Percentiles rank a stretch among this genome's conserved stretches.
phyloP scores from a whole-genome alignment of 2,329 filamentous ascomycete genomes.

The Exophiala aquamarina region DNA sequence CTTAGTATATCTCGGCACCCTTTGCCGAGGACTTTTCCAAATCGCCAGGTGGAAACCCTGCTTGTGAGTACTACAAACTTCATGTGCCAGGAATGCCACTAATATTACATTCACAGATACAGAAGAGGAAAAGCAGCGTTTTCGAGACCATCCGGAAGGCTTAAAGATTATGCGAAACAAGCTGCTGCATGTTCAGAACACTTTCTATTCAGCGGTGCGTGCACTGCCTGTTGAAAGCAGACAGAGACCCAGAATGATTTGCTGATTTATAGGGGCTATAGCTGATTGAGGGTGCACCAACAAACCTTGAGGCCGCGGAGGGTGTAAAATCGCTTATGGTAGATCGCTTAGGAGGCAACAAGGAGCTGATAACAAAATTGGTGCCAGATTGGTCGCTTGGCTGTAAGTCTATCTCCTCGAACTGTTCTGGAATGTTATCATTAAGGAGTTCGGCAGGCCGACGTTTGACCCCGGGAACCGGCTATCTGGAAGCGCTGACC shows the following conservation, averaged over 20 bases:
- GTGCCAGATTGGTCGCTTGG: slow-evolving; percentile 33
- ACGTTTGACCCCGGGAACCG: slow-evolving; percentile 44
- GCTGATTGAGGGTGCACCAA: slow-evolving; percentile 11
- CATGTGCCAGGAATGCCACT: background rate
- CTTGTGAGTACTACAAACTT: too few relatives aligned
- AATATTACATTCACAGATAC: slow-evolving; percentile 24
- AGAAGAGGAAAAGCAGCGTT: slow-evolving; percentile 24
- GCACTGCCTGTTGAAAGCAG: background rate
- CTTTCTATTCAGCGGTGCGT: slow-evolving; percentile 12
- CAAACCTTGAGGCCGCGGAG: slow-evolving; percentile 7
- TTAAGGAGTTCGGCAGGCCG: too few relatives aligned
- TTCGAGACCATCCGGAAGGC: slow-evolving; percentile 19
- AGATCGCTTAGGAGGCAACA: slow-evolving; percentile 26
- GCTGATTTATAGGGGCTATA: too few relatives aligned
- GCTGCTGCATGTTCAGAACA: slow-evolving; percentile 9
- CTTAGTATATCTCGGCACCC: slow-evolving; percentile 29
- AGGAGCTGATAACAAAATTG: slow-evolving; percentile 35
- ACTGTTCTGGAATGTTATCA: too few relatives aligned
- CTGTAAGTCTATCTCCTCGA: slow-evolving; percentile 18
- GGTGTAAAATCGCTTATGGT: slow-evolving; percentile 17
- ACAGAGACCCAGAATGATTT: too few relatives aligned
- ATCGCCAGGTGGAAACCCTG: slow-evolving; percentile 27
- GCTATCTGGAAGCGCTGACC: slow-evolving; percentile 33
- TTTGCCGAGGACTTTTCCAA: slow-evolving; percentile 19
- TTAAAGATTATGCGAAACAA: slow-evolving; percentile 9